Evolutionary conservation across 768 basidiomycete genomes (phyloP), one percentile per base, ranked within the genome.

Genomic region (Tricholomella constricta): DNA sequence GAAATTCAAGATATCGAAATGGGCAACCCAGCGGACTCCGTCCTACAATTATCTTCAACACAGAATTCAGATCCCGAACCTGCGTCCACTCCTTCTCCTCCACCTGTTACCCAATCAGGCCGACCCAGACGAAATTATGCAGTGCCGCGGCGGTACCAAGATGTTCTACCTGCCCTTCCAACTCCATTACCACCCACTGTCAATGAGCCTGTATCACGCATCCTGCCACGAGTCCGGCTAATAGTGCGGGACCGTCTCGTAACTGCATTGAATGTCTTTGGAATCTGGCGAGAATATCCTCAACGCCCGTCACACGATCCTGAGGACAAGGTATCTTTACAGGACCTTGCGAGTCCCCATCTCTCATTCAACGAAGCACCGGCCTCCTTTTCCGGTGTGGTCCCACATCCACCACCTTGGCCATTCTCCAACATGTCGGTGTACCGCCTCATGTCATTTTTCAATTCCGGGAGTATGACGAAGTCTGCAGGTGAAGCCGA

Each of bases 221-320:
- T 34, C 19, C n/a, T 56, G 19, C 54, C 52, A 6, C 53, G 56
- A 26, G 52, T 66, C 0, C 47, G 55, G 10, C 48, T 63, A 1
- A 48, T 58, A 44, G 61, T 66, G 0, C 53, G 55, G 3, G 55
- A 64, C 27, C 32, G 35, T 26, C 26, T 69, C 1, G 23, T 45
- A 2, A 67, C 66, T 12, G 34, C 34, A 15, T 11, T 56, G 11
- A 65, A 68, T 31, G 3, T 31, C 6, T 66, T 66, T 54, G 55
- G 65, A 0, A 11, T 69, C 8, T 62, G 37, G 25, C 50, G 63
- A 1, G 45, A 58, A 8, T 69, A 68, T 52, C 54, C 51, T 14
- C 54, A 59, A 23, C 51, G 58, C 0, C 69, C 66, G 1, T 63
- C 63, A 4, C 55, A 60, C 52, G 66, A 66, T 46, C 69, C 69